A percentile compares a stretch with the other conserved stretches of the same genome.
Conservation (phyloP, 345 rosid species). For the Acer yangbiense region DNA sequence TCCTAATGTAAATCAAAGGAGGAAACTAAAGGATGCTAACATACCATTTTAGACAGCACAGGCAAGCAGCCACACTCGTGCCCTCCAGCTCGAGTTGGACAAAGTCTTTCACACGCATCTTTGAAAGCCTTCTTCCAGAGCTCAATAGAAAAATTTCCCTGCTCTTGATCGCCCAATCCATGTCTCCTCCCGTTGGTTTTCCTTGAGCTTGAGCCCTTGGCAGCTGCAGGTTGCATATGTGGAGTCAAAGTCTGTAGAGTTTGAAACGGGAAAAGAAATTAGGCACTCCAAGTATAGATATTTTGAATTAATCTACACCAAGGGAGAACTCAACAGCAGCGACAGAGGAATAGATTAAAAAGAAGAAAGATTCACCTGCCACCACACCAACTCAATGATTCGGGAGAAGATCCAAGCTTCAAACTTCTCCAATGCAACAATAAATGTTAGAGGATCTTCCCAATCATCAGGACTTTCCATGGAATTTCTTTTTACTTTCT, state of each 20-base stretch:
- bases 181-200: conserved; percentile 52
- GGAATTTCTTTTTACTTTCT: conserved; percentile 17
- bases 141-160: conserved; percentile 69
- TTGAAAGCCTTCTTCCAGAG: conserved; percentile 90
- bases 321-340: conserved; percentile 13
- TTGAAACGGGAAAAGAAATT: conserved; percentile 13
- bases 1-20: not conserved
- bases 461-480: conserved; percentile 45
- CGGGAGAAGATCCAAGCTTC: conserved; percentile 93
- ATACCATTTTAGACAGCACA: conserved; percentile 78
- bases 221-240: conserved; percentile 75
- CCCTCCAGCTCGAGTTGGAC: conserved; percentile 80
- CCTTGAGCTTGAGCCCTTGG: conserved; percentile 60
- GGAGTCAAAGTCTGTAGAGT: conserved; percentile 76
- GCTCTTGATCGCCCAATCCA: conserved; percentile 62
- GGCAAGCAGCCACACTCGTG: conserved; percentile 92
- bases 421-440: conserved; percentile 70
- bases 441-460: conserved; percentile 63
- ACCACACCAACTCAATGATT: conserved; percentile 87
- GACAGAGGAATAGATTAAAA: conserved; percentile 1
- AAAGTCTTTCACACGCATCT: conserved; percentile 91
- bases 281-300: conserved; percentile 1
- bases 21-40: conserved; percentile 7
- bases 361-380: conserved; percentile 67
- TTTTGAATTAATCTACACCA: not conserved